Base-by-base conservation (phyloP, 2,329 filamentous ascomycete species). In the Pestalotiopsis sp. region DNA sequence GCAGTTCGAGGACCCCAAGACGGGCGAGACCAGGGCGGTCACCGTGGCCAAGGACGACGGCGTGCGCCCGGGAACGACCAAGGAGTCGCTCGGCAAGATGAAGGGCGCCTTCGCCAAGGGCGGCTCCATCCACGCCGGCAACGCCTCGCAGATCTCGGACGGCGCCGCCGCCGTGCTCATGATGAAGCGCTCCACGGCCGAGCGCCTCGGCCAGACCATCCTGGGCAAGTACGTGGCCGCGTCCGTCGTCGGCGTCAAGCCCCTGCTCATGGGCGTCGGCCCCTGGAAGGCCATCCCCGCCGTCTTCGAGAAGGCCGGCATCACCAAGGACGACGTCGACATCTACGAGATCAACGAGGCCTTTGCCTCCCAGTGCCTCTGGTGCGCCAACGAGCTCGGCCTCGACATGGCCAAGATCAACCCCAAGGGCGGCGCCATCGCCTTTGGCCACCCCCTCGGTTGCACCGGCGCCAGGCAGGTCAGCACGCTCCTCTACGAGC, bases 281-380 rank as follows among this genome's bases (percentile, higher is more conserved):
- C 96, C 96, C 64, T 97, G 94, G 90, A 95, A 95, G 82, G 95
- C 96, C 68, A 98, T 99, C 77, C 96, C 96, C 72, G 92, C 95
- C 79, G 95, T 93, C 3, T 91, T 98, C 68, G 88, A 93, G 79
- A 95, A 96, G 80, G 93, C 95, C 0, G 94, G 95, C 70, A 90
- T 99, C 75, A 86, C 85, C 79, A 93, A 91, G 82, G 92, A 97
- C 68, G 95, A 98, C 74, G 94, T 99, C 38, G 96, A 98, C 80
- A 95, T 98, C 78, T 98, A 89, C 78, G 96, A 99, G 88, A 98
- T 99, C 87, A 99, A 99, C 86, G 96, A 99, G 88, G 96, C 96
- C 1, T 99, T 99, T 81, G 96, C 96, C 39, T 93, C 90, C 72
- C 95, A 98, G 87, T 97, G 94, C 82, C 82, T 98, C 73, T 98